Percentiles rank a stretch among this genome's conserved stretches.
Conservation (phyloP, 139 green algal species). For the Picochlorum sp. region DNA sequence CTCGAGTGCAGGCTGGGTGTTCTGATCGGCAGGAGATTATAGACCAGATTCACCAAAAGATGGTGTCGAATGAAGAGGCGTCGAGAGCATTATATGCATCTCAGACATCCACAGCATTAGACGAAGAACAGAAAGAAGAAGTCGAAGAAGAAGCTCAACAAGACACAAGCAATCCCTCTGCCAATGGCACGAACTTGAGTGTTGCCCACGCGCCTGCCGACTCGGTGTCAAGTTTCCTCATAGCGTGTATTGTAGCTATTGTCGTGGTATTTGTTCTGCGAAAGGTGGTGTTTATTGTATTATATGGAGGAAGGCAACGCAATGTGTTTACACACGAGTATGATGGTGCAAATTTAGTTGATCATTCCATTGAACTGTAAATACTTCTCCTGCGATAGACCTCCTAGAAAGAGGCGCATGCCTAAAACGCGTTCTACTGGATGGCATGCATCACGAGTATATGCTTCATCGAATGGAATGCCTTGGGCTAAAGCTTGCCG, state of each 20-base stretch:
- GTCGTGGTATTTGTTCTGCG: conserved; percentile 47
- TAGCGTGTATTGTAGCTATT: background rate
- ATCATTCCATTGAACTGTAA: conserved; percentile 3
- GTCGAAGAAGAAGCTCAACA: background rate
- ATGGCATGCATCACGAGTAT: background rate
- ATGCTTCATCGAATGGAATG: background rate
- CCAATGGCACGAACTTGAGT: background rate
- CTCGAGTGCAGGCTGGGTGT: background rate
- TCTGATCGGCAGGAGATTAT: conserved; percentile 65
- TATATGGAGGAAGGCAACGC: background rate
- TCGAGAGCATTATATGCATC: conserved; percentile 1
- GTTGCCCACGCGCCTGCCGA: background rate
- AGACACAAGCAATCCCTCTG: background rate
- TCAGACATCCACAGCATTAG: background rate
- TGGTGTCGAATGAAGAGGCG: conserved; percentile 43
- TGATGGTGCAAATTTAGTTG: background rate
- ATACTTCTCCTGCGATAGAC: conserved; percentile 3
- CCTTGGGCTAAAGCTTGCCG: background rate
- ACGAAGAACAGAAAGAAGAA: background rate
- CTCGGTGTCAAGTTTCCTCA: too few relatives aligned
- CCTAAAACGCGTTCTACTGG: conserved; percentile 14
- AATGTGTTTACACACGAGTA: too few relatives aligned
- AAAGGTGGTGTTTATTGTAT: conserved; percentile 21
- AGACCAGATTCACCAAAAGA: conserved; percentile 57
- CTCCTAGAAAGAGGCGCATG: conserved; percentile 24